Base-by-base conservation (phyloP, 495 filamentous ascomycete genomes). In the Pseudoneurospora amorphoporcata region DNA sequence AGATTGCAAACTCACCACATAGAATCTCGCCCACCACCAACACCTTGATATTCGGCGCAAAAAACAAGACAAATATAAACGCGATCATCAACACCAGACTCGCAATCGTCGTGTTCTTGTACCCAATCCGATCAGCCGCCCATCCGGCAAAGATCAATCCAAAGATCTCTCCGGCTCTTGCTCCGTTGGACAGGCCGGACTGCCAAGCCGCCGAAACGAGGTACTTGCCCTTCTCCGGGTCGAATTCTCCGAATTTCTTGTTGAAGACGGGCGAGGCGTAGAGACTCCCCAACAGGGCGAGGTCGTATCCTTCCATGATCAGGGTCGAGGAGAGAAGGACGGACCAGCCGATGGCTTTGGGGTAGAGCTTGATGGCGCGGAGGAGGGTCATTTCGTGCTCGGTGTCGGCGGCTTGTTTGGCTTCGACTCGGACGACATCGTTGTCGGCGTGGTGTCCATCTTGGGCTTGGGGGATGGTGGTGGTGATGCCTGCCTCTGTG, bases 1-100 rank as follows among this genome's bases (percentile, higher is more conserved):
- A 10, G 9, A 19, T 3, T 8, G 43, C 2, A 73, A 32, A 75
- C 77, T 72, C 38, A 79, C 79, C 80, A 47, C 80, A 81, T 16
- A 93, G 82, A 37, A 92, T 86, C 77, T 91, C 89, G 14, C 88
- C 90, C 4, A 86, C 86, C 5, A 91, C 83, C 23, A 93, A 82
- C 2, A 88, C 79, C 71, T 87, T 81, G 38, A 92, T 81, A 61
- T 85, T 88, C 14, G 86, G 85, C 14, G 90, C 89, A 35, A 90
- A 91, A 83, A 89, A 86, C 3, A 83, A 71, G 68, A 88, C 80
- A 73, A 89, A 89, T 37, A 88, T 83, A 61, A 86, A 85, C 29
- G 73, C 73, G 42, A 82, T 84, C 75, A 88, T 79, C 69, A 84
- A 70, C 12, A 79, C 71, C 47, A 88, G 78, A 40, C 83, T 79